Evolutionary conservation across 2,329 filamentous ascomycete species (phyloP).

Genomic region (Neobulgaria alba): DNA sequence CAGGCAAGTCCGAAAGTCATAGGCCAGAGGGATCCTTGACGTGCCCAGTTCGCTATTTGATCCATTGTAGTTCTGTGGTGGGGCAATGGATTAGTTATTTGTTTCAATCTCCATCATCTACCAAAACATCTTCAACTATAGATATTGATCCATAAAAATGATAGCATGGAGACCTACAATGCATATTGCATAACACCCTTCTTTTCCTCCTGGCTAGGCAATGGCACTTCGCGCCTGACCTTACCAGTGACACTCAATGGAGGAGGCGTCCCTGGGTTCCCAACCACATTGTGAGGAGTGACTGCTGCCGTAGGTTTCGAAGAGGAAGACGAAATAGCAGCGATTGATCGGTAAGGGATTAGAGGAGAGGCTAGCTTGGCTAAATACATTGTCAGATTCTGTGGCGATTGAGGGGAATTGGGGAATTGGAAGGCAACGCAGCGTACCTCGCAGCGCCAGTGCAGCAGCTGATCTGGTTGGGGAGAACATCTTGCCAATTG

Average conservation of each 20-base stretch:
- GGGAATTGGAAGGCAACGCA: not conserved
- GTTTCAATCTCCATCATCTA: too few relatives aligned
- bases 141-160: too few relatives aligned
- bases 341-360: conserved; percentile 53
- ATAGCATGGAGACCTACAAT: conserved; percentile 51
- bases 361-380: conserved; percentile 58
- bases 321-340: conserved; percentile 57
- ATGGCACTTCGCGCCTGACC: conserved; percentile 60
- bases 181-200: conserved; percentile 80
- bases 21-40: conserved; percentile 79
- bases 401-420: conserved; percentile 3
- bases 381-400: conserved; percentile 32
- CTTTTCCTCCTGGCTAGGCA: conserved; percentile 70
- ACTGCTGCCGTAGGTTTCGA: conserved; percentile 53
- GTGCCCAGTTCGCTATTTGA: conserved; percentile 73
- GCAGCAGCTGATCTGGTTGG: conserved; percentile 34
- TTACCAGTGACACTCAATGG: conserved; percentile 40
- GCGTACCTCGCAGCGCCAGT: conserved; percentile 36
- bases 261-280: conserved; percentile 42
- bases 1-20: conserved; percentile 84
- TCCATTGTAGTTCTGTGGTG: conserved; percentile 62
- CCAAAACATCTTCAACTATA: too few relatives aligned
- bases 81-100: not conserved
- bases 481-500: conserved; percentile 32
- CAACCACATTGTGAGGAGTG: conserved; percentile 44